A percentile compares a stretch with the other conserved stretches of the same genome.
phyloP scores from a whole-genome alignment of 2,329 filamentous ascomycete species.

The Xylaria sp. region DNA sequence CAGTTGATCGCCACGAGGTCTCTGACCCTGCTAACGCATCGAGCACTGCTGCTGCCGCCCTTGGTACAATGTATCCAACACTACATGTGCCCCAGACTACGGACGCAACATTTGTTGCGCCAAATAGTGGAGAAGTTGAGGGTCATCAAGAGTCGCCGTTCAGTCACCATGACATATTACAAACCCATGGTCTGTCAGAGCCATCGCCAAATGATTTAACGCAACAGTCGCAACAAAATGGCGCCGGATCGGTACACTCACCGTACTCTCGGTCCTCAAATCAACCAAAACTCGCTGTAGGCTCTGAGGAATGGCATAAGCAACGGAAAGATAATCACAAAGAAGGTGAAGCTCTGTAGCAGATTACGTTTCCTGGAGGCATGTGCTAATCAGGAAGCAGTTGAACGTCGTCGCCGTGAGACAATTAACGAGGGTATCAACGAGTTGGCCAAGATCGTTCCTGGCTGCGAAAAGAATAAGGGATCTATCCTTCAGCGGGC shows the following conservation, averaged over 20 bases:
- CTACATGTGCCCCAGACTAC: constrained; percentile 68
- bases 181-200: constrained; percentile 53
- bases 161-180: constrained; percentile 51
- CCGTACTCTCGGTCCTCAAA: constrained; percentile 53
- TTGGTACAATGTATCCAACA: constrained; percentile 68
- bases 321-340: constrained; percentile 98
- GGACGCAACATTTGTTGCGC: constrained; percentile 69
- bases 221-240: constrained; percentile 53
- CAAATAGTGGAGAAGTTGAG: constrained; percentile 55
- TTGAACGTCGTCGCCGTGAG: constrained; percentile 94
- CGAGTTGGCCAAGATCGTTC: constrained; percentile 96
- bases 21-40: constrained; percentile 65
- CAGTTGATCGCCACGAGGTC: constrained; percentile 59
- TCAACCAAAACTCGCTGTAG: constrained; percentile 83
- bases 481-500: constrained; percentile 94
- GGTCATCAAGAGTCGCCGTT: constrained; percentile 52
- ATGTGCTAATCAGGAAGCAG: constrained; percentile 59
- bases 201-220: constrained; percentile 43
- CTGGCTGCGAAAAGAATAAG: constrained; percentile 98
- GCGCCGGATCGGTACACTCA: constrained; percentile 48
- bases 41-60: constrained; percentile 68
- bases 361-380: not conserved
- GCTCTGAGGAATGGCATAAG: constrained; percentile 97
- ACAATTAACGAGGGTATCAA: constrained; percentile 99
- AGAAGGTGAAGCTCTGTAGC: constrained; percentile 72